A percentile compares a stretch with the other conserved stretches of the same genome.
Evolutionary conservation across 345 rosid genomes (phyloP).

Genomic region (Salix dunnii): DNA sequence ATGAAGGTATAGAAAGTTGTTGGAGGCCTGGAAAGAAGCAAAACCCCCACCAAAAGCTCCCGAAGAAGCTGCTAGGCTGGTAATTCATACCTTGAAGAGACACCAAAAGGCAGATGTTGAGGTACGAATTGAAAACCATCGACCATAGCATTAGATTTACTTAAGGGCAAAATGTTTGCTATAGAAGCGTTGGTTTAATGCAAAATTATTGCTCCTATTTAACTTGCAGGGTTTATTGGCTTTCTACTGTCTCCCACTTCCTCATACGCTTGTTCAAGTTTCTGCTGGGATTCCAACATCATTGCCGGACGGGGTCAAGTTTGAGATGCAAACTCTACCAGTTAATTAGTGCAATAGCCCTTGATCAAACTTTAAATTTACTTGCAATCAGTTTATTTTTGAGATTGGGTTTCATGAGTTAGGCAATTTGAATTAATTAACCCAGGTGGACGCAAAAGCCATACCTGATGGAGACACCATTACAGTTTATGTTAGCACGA

Average conservation of each 20-base stretch:
- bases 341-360: slow-evolving; percentile 30
- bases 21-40: slow-evolving; percentile 76
- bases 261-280: slow-evolving; percentile 33
- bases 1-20: slow-evolving; percentile 73
- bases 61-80: slow-evolving; percentile 66
- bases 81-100: slow-evolving; percentile 50
- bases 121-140: slow-evolving; percentile 34
- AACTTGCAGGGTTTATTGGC: slow-evolving; percentile 60
- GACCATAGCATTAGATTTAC: not conserved
- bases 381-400: not conserved
- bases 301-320: slow-evolving; percentile 48
- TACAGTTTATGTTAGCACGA: slow-evolving; percentile 57
- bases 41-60: slow-evolving; percentile 65
- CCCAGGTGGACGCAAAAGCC: slow-evolving; percentile 69
- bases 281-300: slow-evolving; percentile 41
- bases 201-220: not conserved
- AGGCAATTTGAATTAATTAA: slow-evolving; percentile 22
- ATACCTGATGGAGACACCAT: slow-evolving; percentile 83
- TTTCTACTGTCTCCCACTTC: slow-evolving; percentile 74
- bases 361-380: not conserved
- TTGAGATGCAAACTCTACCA: slow-evolving; percentile 67
- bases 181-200: not conserved
- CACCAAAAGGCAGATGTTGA: slow-evolving; percentile 82
- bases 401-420: slow-evolving; percentile 2
- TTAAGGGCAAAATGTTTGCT: not conserved